phyloP scores from a whole-genome alignment of 1,139 yeast species.

The Suhomyces terraborum region DNA sequence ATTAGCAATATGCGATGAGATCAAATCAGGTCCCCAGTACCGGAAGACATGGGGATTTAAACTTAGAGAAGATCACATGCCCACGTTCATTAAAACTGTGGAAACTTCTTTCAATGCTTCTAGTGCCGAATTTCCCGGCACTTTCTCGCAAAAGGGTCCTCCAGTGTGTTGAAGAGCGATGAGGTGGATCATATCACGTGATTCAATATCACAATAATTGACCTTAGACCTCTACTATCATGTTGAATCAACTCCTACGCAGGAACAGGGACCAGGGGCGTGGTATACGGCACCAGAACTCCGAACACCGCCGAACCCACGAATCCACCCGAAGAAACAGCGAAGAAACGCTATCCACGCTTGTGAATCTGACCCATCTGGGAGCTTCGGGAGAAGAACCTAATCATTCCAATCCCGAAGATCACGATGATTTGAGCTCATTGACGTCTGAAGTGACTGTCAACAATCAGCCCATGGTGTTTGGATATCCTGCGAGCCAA shows the following conservation, averaged over 20 bases:
- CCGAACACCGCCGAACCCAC: neutral
- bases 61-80: too few relatives aligned
- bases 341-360: slow-evolving; percentile 20
- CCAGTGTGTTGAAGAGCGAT: too few relatives aligned
- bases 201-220: neutral
- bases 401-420: neutral
- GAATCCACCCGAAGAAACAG: slow-evolving; percentile 11
- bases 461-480: slow-evolving; percentile 24
- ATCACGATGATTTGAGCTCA: slow-evolving; percentile 7
- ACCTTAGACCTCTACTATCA: neutral
- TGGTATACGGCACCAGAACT: neutral
- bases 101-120: too few relatives aligned
- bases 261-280: slow-evolving; percentile 5
- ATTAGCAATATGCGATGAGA: too few relatives aligned
- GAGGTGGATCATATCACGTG: neutral
- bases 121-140: too few relatives aligned
- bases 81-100: too few relatives aligned
- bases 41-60: too few relatives aligned
- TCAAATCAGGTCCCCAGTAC: too few relatives aligned
- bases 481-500: slow-evolving; percentile 24
- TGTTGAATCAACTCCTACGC: slow-evolving; percentile 8
- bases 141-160: too few relatives aligned
- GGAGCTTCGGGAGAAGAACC: neutral
- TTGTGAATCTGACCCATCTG: slow-evolving; percentile 13
- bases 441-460: slow-evolving; percentile 35